Base-by-base conservation (phyloP, 768 basidiomycete species). In the Collybia sp. region DNA sequence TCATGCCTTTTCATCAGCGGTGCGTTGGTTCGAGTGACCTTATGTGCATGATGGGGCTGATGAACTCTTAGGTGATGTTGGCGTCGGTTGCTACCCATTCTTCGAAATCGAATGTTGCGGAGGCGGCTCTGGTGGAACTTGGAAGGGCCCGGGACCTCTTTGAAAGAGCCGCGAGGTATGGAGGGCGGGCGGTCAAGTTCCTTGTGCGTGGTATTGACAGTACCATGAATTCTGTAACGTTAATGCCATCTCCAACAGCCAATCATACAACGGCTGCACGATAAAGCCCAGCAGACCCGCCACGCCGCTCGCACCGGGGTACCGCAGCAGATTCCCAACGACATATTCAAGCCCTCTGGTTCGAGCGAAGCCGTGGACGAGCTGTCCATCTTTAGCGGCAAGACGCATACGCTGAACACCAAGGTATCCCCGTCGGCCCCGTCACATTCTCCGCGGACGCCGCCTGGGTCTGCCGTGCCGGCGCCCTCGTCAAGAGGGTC, bases 11-110 rank as follows among this genome's bases (percentile, higher is more conserved):
- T 83, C 82, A 15, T 76, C 81, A 16, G 64, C 82, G 49, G 83
- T 84, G 52, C 44, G 77, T 60, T 33, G 45, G 37, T 40, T 18
- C 52, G 9, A 20, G 30, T 48, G 38, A 25, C 36, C 34, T 40
- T 40, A 13, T 31, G 30, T 13, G n/a, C 11, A 25, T n/a, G n/a
- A n/a, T n/a, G n/a, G 25, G 25, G 25, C 25, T 25, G 25, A 25
- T 25, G 25, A 8, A 25, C 11, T 31, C 47, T 6, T 51, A 88
- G 87, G 80, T 88, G 19, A 83, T 90, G 79, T 58, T 89, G 34
- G 78, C 83, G 10, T 84, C 87, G 8, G 78, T 89, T n/a, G 84
- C 85, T 1, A 88, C 83, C 11, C 82, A 83, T 44, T 77, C 79
- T 30, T 73, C 79, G 12, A 70, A 71, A 33, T 84, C 79, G 1